Evolutionary conservation across 2,329 filamentous ascomycete species (phyloP), one percentile per base, ranked within the genome.

Genomic region (Xylaria digitata): DNA sequence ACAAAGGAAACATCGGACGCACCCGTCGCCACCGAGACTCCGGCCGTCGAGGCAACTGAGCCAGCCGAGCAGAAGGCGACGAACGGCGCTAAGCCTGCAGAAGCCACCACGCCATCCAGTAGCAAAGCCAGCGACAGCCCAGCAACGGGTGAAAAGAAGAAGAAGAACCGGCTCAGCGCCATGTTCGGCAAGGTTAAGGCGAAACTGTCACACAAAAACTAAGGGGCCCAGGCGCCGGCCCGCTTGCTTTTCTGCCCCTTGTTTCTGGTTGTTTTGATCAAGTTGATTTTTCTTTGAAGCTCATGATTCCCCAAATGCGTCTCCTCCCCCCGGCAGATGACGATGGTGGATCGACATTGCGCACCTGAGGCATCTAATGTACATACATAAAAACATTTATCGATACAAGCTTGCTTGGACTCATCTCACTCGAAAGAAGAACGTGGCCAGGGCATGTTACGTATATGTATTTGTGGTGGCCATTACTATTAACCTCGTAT

Each of bases 81-180:
- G 2, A 70, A 77, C 52, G 72, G 72, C 8, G 55, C 71, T 45
- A 74, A 75, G 56, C 54, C 73, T 15, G 59, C 69, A 2, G 71
- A 70, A 40, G 63, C 66, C 48, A 50, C 30, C 11, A 53, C 52
- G 1, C 69, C 63, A 26, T 71, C 70, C 60, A 74, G 69, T 63
- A 74, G 70, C 66, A 78, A 79, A 68, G 72, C 78, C 17, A 75
- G 75, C 37, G 75, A 78, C 34, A 75, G 75, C 63, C 68, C 78
- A 15, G 69, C 77, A 9, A 79, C 80, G 61, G 79, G 82, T 23
- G 84, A 72, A 5, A 88, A 87, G 81, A 91, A 90, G 83, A 90
- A 89, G 84, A 89, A 89, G 82, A 83, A 87, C 78, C 84, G 89
- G 61, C 73, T 90, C 66, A 91, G 89, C 78, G 80, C 84, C 60